phyloP scores from a whole-genome alignment of 306 rosid genomes.

The Vigna mungo region DNA sequence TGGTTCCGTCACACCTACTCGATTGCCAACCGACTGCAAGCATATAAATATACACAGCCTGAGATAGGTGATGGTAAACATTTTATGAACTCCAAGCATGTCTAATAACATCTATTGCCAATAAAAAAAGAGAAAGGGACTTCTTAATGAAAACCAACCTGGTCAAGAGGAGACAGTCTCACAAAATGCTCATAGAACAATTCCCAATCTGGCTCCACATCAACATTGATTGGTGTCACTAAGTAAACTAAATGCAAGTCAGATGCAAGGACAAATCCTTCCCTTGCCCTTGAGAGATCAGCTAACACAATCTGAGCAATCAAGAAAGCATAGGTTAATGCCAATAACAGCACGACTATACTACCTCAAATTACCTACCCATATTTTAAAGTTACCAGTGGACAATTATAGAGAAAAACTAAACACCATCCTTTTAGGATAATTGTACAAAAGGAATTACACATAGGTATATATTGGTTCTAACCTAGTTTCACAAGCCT shows the following conservation, averaged over 20 bases:
- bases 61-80: constrained; percentile 34
- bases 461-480: not conserved
- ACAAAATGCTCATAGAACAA: constrained; percentile 79
- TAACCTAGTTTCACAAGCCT: not conserved
- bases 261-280: constrained; percentile 98
- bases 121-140: constrained; percentile 14
- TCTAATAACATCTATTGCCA: constrained; percentile 8
- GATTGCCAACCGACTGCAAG: constrained; percentile 89
- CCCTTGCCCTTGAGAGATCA: constrained; percentile 98
- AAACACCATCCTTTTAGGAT: not conserved
- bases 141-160: constrained; percentile 56
- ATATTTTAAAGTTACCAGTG: constrained; percentile 30
- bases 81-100: constrained; percentile 31
- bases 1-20: constrained; percentile 94
- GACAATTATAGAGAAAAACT: not conserved
- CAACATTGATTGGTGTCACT: constrained; percentile 92
- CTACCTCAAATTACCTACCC: constrained; percentile 7
- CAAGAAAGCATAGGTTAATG: constrained; percentile 40
- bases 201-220: constrained; percentile 97
- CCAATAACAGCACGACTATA: constrained; percentile 21
- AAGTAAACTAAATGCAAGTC: constrained; percentile 93
- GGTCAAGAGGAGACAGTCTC: constrained; percentile 83
- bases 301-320: constrained; percentile 79
- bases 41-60: constrained; percentile 35
- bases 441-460: not conserved